Evolutionary conservation across 2,329 filamentous ascomycete species (phyloP), one percentile per base, ranked within the genome.

Genomic region (Samsoniella hepiali): DNA sequence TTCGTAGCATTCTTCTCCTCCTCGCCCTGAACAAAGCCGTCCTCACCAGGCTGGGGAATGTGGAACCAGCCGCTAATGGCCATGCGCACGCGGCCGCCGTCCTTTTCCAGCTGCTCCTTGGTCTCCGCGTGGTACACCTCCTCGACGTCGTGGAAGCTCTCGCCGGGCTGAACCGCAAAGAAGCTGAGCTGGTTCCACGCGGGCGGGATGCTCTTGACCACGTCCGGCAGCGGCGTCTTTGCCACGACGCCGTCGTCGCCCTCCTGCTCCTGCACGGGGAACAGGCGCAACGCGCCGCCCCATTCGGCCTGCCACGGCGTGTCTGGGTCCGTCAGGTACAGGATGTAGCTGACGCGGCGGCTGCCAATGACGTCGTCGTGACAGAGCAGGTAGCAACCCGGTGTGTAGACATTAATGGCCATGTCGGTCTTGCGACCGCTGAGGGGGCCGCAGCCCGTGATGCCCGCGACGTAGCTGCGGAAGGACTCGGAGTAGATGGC

Each of bases 311-410:
- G 87, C 95, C 95, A 99, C 6, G 91, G 88, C 64, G 83, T 87
- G 72, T 98, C 94, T 4, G 95, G 95, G 73, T 98, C 92, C 15
- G 92, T 94, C 66, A 99, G 82, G 75, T 99, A 99, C 65, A 99
- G 82, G 68, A 99, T 99, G 76, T 97, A 99, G 82, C 93, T 97
- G 71, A 99, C 89, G 68, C 93, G 88, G 65, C 95, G 86, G 72
- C 90, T 97, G n/a, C 95, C 95, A 75, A 99, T 99, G 65, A 99
- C 95, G 77, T 99, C 95, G 81, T 99, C 95, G 73, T 99, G 95
- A 77, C 95, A 98, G 36, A 99, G 83, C 32, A 99, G 83, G 75
- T 96, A 96, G 74, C 94, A 98, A 47, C 95, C 94, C 5, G 95
- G 94, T 0, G 93, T 97, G 76, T 99, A 99, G 58, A 99, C 88